Base-by-base conservation (phyloP, 73 alveolate species). In the Chromera velia region DNA sequence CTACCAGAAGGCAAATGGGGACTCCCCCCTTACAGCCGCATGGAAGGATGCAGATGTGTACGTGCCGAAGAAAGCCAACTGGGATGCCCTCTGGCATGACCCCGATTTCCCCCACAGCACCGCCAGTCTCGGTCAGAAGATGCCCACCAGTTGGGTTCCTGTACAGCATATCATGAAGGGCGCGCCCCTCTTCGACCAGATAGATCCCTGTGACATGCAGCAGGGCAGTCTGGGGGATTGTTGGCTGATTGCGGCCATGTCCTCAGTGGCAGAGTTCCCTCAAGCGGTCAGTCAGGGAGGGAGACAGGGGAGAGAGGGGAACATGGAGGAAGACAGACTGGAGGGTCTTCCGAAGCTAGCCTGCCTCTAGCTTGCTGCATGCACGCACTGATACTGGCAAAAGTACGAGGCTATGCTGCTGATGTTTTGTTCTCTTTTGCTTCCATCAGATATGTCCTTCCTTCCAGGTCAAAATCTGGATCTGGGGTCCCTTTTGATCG, bases 181-280 rank as follows among this genome's bases (percentile, higher is more conserved):
- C n/a, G 63, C 75, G 24, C 47, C 66, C 18, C 34, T 75, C n/a
- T 22, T 32, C 33, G 83, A 55, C 33, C 32, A 1, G 34, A 75
- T 75, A 24, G 83, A 63, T 18, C 83, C 83, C 0, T 32, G 32
- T 4, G 34, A 26, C 0, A 22, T 64, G 45, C 32, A 33, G 69
- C 83, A 76, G 70, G 83, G 83, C 27, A 69, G 32, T 1, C 7
- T 76, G 22, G 83, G 83, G 0, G 75, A 76, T 32, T 76, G 83
- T 24, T 76, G 83, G 83, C 83, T 76, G 45, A 65, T 76, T 19
- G 7, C 83, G 28, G 83, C 83, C 26, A 33, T 76, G 9, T 65
- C 74, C 1, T 29, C 75, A 18, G 4, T 64, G 83, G 83, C 83
- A 1, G 75, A 76, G 40, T 64, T 40, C 32, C 83, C 83, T 0